phyloP scores from a whole-genome alignment of 1,284 basidiomycete genomes.

The Pyrrhoderma lamaoense region DNA sequence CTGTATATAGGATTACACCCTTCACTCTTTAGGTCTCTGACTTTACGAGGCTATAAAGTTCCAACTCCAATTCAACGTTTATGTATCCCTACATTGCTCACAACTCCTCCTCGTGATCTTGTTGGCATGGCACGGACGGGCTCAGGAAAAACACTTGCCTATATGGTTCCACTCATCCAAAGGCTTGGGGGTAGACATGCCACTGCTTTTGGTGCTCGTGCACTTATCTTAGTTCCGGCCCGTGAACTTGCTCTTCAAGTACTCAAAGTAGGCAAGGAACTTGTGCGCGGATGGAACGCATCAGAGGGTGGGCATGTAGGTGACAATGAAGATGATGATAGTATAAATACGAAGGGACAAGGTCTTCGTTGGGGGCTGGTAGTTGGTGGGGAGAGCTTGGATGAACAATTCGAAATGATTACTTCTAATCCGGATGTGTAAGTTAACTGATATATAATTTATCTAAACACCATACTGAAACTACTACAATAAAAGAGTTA shows the following conservation, averaged over 20 bases:
- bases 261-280: conserved; percentile 89
- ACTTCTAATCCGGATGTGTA: conserved; percentile 92
- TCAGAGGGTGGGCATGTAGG: conserved; percentile 58
- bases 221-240: conserved; percentile 86
- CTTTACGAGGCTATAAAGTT: conserved; percentile 88
- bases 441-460: conserved; percentile 29
- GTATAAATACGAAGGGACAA: conserved; percentile 53
- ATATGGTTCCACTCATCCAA: conserved; percentile 89
- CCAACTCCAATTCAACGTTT: conserved; percentile 97
- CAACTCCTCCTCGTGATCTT: conserved; percentile 85
- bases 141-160: conserved; percentile 96
- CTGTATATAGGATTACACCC: conserved; percentile 68
- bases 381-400: conserved; percentile 93
- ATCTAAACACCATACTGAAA: conserved; percentile 12
- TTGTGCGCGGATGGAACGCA: conserved; percentile 71
- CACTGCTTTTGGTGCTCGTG: conserved; percentile 77
- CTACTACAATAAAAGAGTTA: conserved; percentile 52
- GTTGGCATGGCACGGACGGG: conserved; percentile 99
- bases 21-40: conserved; percentile 76
- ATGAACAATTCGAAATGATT: conserved; percentile 96
- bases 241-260: conserved; percentile 95
- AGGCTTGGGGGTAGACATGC: conserved; percentile 79
- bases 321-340: conserved; percentile 49
- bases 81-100: conserved; percentile 80
- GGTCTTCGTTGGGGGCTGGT: conserved; percentile 87